Evolutionary conservation across 768 basidiomycete genomes (phyloP).

Genomic region (Hericium alpestre): DNA sequence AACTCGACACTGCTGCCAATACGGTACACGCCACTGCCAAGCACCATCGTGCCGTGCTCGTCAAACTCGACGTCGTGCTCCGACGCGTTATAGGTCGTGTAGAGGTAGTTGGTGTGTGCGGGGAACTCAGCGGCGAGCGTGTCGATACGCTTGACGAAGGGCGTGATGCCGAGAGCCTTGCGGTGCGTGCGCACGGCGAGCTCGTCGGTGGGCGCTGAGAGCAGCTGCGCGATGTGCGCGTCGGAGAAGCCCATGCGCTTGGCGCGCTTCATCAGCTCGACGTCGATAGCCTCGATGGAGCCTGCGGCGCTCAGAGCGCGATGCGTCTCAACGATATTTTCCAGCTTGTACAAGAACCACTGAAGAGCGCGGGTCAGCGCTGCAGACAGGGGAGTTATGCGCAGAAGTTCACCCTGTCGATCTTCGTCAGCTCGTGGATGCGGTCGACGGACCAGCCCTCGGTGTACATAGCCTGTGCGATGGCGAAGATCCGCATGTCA

Average conservation of each 20-base stretch:
- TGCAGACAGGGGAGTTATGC: not conserved
- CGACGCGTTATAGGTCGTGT: constrained; percentile 97
- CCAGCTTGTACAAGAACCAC: constrained; percentile 99
- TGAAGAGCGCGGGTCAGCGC: constrained; percentile 17
- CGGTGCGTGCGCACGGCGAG: constrained; percentile 67
- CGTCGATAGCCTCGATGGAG: constrained; percentile 56
- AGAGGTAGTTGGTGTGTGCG: constrained; percentile 97
- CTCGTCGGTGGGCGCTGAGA: constrained; percentile 57
- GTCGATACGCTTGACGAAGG: constrained; percentile 98
- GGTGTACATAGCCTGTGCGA: constrained; percentile 96
- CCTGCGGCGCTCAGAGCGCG: constrained; percentile 60
- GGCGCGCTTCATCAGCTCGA: constrained; percentile 73
- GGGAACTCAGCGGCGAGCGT: constrained; percentile 98
- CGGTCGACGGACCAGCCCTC: constrained; percentile 82
- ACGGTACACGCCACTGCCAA: constrained; percentile 95
- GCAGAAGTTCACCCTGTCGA: constrained; percentile 65
- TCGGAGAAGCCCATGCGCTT: constrained; percentile 97
- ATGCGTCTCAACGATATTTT: constrained; percentile 92
- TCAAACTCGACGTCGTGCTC: constrained; percentile 92
- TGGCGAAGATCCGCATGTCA: constrained; percentile 92
- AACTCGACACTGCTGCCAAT: constrained; percentile 99
- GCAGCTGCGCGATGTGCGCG: constrained; percentile 76
- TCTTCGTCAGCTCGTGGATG: constrained; percentile 91
- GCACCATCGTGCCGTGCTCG: constrained; percentile 98
- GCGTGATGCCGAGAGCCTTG: constrained; percentile 80